Conservation (phyloP, 805 yeast species). For the Zygoascus ofunaensis region DNA sequence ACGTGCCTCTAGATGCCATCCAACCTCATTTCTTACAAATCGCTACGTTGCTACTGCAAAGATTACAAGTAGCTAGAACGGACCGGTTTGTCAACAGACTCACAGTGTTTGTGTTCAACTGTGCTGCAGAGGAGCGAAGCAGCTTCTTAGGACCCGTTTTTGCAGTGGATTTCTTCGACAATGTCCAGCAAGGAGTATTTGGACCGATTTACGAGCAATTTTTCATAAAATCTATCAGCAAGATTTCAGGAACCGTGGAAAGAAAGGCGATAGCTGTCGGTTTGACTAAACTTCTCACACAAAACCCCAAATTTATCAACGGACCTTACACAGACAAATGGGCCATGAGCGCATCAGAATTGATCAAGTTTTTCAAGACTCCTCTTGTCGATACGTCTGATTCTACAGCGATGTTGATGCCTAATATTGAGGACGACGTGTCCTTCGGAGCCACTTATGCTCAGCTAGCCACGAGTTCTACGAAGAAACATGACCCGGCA, state of each 20-base stretch:
- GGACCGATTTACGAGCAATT: constrained; percentile 26
- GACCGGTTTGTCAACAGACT: constrained; percentile 71
- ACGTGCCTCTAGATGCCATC: constrained; percentile 43
- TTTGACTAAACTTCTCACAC: constrained; percentile 36
- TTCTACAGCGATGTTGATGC: constrained; percentile 26
- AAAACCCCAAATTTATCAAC: constrained; percentile 29
- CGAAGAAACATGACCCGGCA: constrained; percentile 62
- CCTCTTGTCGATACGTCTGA: constrained; percentile 30
- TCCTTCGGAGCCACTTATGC: constrained; percentile 85
- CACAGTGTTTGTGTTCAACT: constrained; percentile 49
- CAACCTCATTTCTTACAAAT: constrained; percentile 57
- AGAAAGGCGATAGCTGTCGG: constrained; percentile 43
- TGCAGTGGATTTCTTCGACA: constrained; percentile 42
- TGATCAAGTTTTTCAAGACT: constrained; percentile 38
- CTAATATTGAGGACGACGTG: constrained; percentile 53
- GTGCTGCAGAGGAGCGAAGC: constrained; percentile 35
- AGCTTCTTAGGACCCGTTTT: constrained; percentile 42
- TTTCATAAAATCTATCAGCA: constrained; percentile 28
- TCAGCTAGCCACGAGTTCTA: constrained; percentile 53
- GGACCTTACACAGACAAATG: constrained; percentile 37
- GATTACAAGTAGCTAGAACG: constrained; percentile 73
- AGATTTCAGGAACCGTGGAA: constrained; percentile 34
- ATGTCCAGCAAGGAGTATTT: constrained; percentile 29
- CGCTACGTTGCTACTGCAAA: constrained; percentile 64
- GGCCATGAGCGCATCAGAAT: constrained; percentile 35